Conservation (phyloP, 495 filamentous ascomycete species). For the Paragyromitra xinjiangensis region DNA sequence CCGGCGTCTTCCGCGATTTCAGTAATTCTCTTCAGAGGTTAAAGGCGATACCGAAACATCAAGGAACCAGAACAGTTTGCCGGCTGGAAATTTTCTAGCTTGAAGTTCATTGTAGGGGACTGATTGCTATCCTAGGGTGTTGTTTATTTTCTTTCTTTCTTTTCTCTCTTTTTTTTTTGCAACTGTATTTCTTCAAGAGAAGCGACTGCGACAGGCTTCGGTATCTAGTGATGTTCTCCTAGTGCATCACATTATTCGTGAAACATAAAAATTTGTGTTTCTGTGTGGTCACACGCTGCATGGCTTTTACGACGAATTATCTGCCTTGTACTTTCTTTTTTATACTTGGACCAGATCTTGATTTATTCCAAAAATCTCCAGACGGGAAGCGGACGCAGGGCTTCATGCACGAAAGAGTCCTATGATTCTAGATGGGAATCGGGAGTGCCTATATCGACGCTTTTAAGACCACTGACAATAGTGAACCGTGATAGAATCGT, state of each 20-base stretch:
- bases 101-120: neutral
- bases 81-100: constrained; percentile 3
- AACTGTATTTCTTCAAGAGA: neutral
- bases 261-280: constrained; percentile 4
- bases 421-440: constrained; percentile 45
- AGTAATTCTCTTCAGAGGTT: constrained; percentile 13
- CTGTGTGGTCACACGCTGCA: constrained; percentile 32
- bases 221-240: neutral
- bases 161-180: neutral
- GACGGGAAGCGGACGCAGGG: constrained; percentile 33
- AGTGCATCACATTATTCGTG: neutral
- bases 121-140: neutral
- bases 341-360: constrained; percentile 30
- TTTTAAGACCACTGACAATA: neutral
- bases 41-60: constrained; percentile 6
- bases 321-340: constrained; percentile 21
- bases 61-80: neutral
- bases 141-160: no score
- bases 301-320: constrained; percentile 14
- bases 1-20: constrained; percentile 22
- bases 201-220: neutral
- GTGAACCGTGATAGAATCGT: neutral
- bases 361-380: constrained; percentile 22
- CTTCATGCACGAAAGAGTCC: constrained; percentile 26
- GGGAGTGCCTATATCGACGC: constrained; percentile 13